Conservation (phyloP, 257 asterid species). For the Coffea eugenioides region DNA sequence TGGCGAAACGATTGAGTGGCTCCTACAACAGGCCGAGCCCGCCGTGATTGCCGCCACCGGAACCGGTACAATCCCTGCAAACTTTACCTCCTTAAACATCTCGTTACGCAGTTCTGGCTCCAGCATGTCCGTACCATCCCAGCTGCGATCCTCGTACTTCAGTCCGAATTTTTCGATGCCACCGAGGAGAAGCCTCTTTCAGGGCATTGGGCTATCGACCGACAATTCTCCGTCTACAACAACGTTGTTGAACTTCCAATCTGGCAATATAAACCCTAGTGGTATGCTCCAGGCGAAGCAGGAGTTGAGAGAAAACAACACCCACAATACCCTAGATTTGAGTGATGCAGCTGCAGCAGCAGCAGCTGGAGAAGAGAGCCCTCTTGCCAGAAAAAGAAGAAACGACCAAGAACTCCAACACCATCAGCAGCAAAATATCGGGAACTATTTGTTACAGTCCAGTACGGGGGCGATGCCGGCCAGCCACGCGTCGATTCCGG, state of each 20-base stretch:
- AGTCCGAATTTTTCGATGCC: slow-evolving; percentile 57
- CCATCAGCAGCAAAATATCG: slow-evolving; percentile 58
- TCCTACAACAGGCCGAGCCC: slow-evolving; percentile 95
- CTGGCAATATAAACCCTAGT: slow-evolving; percentile 48
- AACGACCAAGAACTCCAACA: slow-evolving; percentile 53
- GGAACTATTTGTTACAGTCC: slow-evolving; percentile 70
- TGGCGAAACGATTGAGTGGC: slow-evolving; percentile 91
- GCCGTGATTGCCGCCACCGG: slow-evolving; percentile 95
- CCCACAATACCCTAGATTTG: slow-evolving; percentile 36
- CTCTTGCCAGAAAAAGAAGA: slow-evolving; percentile 54
- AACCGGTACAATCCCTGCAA: slow-evolving; percentile 95
- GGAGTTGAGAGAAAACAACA: slow-evolving; percentile 42
- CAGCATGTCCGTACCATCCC: slow-evolving; percentile 91
- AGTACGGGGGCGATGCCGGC: slow-evolving; percentile 70
- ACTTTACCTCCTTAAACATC: slow-evolving; percentile 82
- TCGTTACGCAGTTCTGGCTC: slow-evolving; percentile 90
- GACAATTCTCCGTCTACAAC: slow-evolving; percentile 42
- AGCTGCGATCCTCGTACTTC: slow-evolving; percentile 69
- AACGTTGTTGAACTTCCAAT: slow-evolving; percentile 64
- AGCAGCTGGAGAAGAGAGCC: slow-evolving; percentile 39
- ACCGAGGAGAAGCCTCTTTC: slow-evolving; percentile 51
- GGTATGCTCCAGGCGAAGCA: slow-evolving; percentile 52
- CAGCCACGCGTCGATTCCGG: slow-evolving; percentile 71
- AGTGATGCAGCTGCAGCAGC: slow-evolving; percentile 26
- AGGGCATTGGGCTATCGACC: slow-evolving; percentile 61